Evolutionary conservation across 202 grass and related monocot species (phyloP).

Genomic region (Alloteropsis angusta): DNA sequence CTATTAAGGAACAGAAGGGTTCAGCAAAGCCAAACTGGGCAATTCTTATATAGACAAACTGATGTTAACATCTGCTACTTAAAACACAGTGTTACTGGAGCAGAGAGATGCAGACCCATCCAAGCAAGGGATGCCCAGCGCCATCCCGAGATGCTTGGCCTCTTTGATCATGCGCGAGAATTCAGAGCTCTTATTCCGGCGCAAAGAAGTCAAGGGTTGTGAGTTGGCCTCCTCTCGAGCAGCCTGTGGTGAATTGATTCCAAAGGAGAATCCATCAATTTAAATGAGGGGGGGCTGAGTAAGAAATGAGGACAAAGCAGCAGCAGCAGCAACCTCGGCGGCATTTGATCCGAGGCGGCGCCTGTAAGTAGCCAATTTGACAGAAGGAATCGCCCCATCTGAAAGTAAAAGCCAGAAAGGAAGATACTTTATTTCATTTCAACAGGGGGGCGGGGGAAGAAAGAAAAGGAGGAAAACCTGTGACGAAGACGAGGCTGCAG

Average conservation of each 20-base stretch:
- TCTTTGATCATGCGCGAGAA: slow-evolving; percentile 97
- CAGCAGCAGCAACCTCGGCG: slow-evolving; percentile 31
- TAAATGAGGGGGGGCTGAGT: neutral
- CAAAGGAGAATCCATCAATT: neutral
- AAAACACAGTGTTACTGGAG: slow-evolving; percentile 2
- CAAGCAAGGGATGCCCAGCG: slow-evolving; percentile 81
- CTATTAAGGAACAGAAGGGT: slow-evolving; percentile 30
- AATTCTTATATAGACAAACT: neutral
- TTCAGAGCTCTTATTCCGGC: slow-evolving; percentile 70
- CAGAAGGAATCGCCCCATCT: slow-evolving; percentile 92
- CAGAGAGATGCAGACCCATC: slow-evolving; percentile 55
- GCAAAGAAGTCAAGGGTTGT: slow-evolving; percentile 50
- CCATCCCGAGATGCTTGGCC: slow-evolving; percentile 72
- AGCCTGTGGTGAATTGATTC: slow-evolving; percentile 28
- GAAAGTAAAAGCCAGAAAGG: slow-evolving; percentile 5
- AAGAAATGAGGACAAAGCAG: neutral
- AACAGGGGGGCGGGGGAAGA: neutral
- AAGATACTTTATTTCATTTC: neutral
- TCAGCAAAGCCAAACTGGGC: neutral
- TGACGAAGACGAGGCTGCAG: slow-evolving; percentile 79
- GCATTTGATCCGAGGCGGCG: slow-evolving; percentile 51
- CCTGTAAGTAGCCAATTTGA: slow-evolving; percentile 85
- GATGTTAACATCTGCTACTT: neutral
- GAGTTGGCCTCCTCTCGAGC: slow-evolving; percentile 31
- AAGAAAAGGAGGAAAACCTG: slow-evolving; percentile 14